Base-by-base conservation (phyloP, 108 stramenopile species). In the Chaetoceros muelleri region DNA sequence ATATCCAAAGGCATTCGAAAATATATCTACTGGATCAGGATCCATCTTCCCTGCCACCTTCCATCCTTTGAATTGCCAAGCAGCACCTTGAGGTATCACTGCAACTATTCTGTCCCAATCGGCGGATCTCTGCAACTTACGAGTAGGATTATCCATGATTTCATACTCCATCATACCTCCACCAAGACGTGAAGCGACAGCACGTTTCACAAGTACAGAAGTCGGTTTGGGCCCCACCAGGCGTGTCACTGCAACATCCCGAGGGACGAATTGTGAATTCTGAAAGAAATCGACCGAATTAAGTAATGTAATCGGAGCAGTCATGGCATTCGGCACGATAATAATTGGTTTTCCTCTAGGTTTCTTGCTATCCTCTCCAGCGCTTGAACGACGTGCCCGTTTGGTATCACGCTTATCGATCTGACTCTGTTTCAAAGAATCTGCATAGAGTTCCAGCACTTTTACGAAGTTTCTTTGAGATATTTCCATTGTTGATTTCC, bases 61-160 rank as follows among this genome's bases (percentile, higher is more conserved):
- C 96, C 95, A 99, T 40, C 92, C 96, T 66, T 95, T 95, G 78
- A 99, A 96, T 71, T 99, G 98, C 98, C 98, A 99, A 0, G 72
- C 55, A 19, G 89, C 79, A 46, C 98, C 98, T 57, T 84, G 77
- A 40, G 85, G 86, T 25, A 99, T 60, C 3, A 99, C 95, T 10
- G 96, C 94, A 30, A 94, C 96, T 30, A 97, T 78, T 19, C 90
- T 73, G 28, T 90, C 75, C 98, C 98, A 98, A 30, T 96, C 96
- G 31, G 64, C 29, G 24, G 58, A 48, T 20, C 58, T 59, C 29
- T 82, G 72, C 28, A 82, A 70, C 46, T 74, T 69, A 2, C 62
- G 58, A 24, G 61, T 67, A 27, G 94, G 85, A 64, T 94, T 90
- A 73, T 98, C 97, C 52, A 96, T 85, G 28, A 98, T 61, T 28